phyloP scores from a whole-genome alignment of 192 early-diverging fungal species.

The Neocallimastix lanati region DNA sequence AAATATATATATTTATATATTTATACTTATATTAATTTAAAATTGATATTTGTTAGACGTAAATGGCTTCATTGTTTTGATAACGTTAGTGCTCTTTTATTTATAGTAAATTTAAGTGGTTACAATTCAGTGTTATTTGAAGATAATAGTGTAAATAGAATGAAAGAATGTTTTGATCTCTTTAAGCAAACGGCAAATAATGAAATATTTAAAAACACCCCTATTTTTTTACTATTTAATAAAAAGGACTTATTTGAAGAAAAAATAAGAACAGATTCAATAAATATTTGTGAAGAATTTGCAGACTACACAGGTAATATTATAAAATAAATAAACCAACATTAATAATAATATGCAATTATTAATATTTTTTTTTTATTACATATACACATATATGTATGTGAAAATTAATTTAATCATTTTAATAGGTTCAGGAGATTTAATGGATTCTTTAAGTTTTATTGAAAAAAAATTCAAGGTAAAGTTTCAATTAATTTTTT shows the following conservation, averaged over 20 bases:
- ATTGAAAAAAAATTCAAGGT: not conserved
- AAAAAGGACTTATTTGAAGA: conserved; percentile 1
- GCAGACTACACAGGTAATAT: not conserved
- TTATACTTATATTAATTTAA: no score
- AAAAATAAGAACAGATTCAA: not conserved
- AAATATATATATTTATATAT: no score
- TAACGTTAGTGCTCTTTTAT: not conserved
- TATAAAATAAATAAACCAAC: no score
- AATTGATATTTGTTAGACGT: no score
- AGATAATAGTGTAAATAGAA: not conserved
- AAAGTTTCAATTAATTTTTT: no score
- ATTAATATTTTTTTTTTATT: no score
- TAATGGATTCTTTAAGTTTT: not conserved
- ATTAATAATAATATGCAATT: no score
- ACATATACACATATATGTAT: no score
- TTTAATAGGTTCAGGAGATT: not conserved
- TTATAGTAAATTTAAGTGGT: not conserved
- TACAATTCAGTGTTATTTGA: conserved; percentile 2
- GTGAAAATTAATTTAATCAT: no score
- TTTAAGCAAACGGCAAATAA: conserved; percentile 1
- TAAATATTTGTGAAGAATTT: not conserved
- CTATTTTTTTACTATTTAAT: not conserved
- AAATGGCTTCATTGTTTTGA: conserved; percentile 1
- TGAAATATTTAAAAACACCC: not conserved
- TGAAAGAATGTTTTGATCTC: not conserved